Base-by-base conservation (phyloP, 169 alveolate species). In the Besnoitia besnoiti region DNA sequence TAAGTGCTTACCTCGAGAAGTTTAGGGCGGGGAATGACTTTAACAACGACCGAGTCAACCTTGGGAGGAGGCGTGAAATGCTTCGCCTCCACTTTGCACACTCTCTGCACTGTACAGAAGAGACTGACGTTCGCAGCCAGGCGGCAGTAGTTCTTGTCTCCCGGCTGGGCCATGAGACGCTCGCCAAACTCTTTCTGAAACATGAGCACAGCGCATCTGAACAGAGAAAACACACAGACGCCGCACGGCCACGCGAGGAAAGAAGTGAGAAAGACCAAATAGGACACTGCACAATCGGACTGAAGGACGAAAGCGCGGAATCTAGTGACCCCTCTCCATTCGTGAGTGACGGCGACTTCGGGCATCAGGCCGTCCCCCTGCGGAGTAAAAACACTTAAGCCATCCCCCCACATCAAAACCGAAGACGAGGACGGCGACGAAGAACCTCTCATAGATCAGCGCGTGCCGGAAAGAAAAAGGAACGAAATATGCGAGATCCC, bases 1-100 rank as follows among this genome's bases (percentile, higher is more conserved):
- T 1, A 33, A 7, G 44, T 51, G 33, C 95, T 27, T 50, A 98
- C 98, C 90, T 96, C 96, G 39, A 98, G 98, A 47, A 98, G 97
- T 80, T 98, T 98, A 73, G 96, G 96, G 77, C 98, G 96, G 8
- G 99, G 99, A 80, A 98, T 99, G 87, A 99, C 97, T 93, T 99
- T 98, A 44, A 99, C 99, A 40, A 99, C 99, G 96, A 99, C 98
- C 85, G 99, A 97, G 95, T 99, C 99, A 0, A 99, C 99, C 96
- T 99, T 98, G 46, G 99, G 99, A 62, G 99, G 99, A 27, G 99
- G 99, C 90, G 98, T 98, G 96, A 99, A 99, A 93, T 98, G 98
- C 82, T 99, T 99, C 95, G 98, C 97, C 37, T 99, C 96, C 14
- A 99, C 99, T 94, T 99, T 99, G 95, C 99, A 98, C 46, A 98